Conservation (phyloP, 805 yeast genomes). For the Wickerhamomyces bovis region DNA sequence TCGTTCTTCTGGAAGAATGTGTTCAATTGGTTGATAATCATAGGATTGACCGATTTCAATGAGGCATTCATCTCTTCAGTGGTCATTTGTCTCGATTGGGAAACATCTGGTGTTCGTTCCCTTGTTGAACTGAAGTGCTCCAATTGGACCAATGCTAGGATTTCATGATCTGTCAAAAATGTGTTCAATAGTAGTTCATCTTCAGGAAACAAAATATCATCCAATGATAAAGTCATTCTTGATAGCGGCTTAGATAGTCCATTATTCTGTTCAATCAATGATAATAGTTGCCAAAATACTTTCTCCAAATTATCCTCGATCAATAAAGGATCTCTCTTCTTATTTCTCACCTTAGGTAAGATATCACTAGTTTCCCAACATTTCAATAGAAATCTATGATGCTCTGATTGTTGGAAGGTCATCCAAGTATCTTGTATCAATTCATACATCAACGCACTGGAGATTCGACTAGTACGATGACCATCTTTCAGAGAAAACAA, state of each 20-base stretch:
- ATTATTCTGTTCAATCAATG: constrained; percentile 9
- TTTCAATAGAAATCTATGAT: constrained; percentile 1
- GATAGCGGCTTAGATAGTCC: constrained; percentile 3
- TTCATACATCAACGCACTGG: constrained; percentile 3
- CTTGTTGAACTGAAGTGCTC: constrained; percentile 2
- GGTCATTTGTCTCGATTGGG: background rate
- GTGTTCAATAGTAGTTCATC: constrained; percentile 30
- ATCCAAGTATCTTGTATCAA: constrained; percentile 2
- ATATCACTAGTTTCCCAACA: constrained; percentile 8
- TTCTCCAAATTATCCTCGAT: background rate
- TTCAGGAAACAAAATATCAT: constrained; percentile 30
- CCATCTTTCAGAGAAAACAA: constrained; percentile 2
- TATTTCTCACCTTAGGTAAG: background rate
- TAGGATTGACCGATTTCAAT: constrained; percentile 5
- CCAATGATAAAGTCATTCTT: constrained; percentile 16
- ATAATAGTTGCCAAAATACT: constrained; percentile 3
- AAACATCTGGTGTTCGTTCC: background rate
- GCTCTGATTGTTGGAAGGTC: background rate
- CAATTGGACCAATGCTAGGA: constrained; percentile 16
- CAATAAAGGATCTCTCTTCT: background rate
- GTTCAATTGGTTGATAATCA: constrained; percentile 10
- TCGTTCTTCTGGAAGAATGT: constrained; percentile 10
- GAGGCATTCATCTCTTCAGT: constrained; percentile 1
- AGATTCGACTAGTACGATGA: background rate
- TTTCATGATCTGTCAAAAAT: constrained; percentile 30